Evolutionary conservation across 2,329 filamentous ascomycete genomes (phyloP).

Genomic region (Cordyceps cateniannulata): DNA sequence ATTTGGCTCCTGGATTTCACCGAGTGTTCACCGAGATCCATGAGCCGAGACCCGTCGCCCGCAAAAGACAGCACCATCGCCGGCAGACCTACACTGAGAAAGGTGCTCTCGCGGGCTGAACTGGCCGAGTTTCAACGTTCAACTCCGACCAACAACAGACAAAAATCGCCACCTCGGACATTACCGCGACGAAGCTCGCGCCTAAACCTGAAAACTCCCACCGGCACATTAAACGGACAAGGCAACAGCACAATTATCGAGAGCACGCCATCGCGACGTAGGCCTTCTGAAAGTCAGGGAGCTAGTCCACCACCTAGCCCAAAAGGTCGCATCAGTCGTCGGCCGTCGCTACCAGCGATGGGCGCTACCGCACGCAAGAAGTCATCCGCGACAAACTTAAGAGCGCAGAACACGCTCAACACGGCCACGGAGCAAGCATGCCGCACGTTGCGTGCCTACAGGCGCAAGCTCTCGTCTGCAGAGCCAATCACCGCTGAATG

Average conservation of each 20-base stretch:
- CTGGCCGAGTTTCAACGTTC: conserved; percentile 69
- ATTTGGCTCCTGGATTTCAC: conserved; percentile 59
- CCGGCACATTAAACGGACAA: conserved; percentile 35
- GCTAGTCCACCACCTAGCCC: conserved; percentile 46
- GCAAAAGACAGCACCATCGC: conserved; percentile 43
- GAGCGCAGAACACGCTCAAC: conserved; percentile 49
- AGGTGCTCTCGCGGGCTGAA: conserved; percentile 81
- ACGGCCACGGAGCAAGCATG: conserved; percentile 60
- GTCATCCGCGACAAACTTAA: conserved; percentile 38
- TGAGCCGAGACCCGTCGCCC: conserved; percentile 48
- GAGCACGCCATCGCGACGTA: conserved; percentile 39
- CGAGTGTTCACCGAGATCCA: conserved; percentile 33
- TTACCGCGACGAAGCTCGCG: conserved; percentile 50
- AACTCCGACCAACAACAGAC: conserved; percentile 32
- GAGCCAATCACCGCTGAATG: conserved; percentile 51
- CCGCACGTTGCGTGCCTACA: conserved; percentile 54
- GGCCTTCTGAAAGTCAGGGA: conserved; percentile 38
- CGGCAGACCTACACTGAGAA: conserved; percentile 67
- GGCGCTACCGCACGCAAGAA: conserved; percentile 42
- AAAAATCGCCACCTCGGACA: conserved; percentile 49
- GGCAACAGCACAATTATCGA: conserved; percentile 34
- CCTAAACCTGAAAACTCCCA: conserved; percentile 40
- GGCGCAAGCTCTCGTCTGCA: conserved; percentile 54
- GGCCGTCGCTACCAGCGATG: conserved; percentile 49
- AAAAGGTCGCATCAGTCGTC: conserved; percentile 38